Conservation (phyloP, 768 basidiomycete genomes). For the Xerocomellus amylosporus region DNA sequence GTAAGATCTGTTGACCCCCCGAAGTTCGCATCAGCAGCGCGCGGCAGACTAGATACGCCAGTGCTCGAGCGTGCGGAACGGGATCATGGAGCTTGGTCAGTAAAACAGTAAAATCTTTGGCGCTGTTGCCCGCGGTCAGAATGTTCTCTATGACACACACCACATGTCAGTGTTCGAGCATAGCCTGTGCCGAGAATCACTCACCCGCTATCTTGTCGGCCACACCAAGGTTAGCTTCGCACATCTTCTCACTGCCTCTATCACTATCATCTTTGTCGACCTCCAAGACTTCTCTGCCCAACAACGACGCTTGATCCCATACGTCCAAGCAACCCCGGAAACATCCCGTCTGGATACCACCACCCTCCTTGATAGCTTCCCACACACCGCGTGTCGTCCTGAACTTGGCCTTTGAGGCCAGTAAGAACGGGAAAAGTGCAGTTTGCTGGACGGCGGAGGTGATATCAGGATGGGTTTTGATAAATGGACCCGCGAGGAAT, state of each 20-base stretch:
- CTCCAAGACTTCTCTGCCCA: slow-evolving; percentile 26
- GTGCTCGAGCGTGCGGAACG: slow-evolving; percentile 49
- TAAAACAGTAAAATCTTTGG: slow-evolving; percentile 46
- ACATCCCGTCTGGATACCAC: slow-evolving; percentile 37
- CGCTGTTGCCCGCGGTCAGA: slow-evolving; percentile 45
- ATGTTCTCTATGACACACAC: slow-evolving; percentile 67
- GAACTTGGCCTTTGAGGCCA: slow-evolving; percentile 70
- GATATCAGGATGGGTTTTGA: slow-evolving; percentile 27
- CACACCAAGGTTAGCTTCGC: slow-evolving; percentile 50
- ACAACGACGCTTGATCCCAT: slow-evolving; percentile 33
- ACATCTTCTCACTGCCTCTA: slow-evolving; percentile 44
- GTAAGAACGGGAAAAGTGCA: slow-evolving; percentile 68
- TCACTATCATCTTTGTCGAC: slow-evolving; percentile 31
- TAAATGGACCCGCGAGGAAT: slow-evolving; percentile 54
- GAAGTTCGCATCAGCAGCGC: slow-evolving; percentile 54
- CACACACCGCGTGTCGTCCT: slow-evolving; percentile 67
- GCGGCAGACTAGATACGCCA: slow-evolving; percentile 64
- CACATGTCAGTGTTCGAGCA: neutral
- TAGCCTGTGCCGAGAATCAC: neutral
- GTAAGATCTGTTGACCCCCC: slow-evolving; percentile 56
- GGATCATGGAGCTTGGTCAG: slow-evolving; percentile 49
- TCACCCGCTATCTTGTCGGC: slow-evolving; percentile 66
- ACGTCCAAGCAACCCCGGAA: slow-evolving; percentile 53
- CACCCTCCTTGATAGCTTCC: slow-evolving; percentile 54
- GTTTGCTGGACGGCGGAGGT: slow-evolving; percentile 42